Conservation (phyloP, 495 filamentous ascomycete genomes). For the Ramalina peruviana region DNA sequence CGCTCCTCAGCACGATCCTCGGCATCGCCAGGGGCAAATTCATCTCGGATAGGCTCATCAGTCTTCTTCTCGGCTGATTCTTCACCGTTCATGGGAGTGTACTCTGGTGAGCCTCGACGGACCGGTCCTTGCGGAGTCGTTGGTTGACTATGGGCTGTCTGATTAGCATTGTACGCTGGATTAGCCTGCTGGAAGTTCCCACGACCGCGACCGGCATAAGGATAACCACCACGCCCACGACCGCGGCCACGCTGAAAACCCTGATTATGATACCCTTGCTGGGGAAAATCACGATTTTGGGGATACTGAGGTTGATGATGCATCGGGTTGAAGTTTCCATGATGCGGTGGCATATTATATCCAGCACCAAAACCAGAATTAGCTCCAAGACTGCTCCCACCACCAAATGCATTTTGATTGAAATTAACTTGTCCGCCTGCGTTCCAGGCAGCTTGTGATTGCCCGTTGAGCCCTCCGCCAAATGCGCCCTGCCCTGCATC, state of each 20-base stretch:
- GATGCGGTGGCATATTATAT: conserved; percentile 51
- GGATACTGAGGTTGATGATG: conserved; percentile 32
- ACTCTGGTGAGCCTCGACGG: conserved; percentile 9
- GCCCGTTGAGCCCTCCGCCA: conserved; percentile 51
- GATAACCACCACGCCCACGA: conserved; percentile 51
- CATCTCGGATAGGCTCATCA: conserved; percentile 18
- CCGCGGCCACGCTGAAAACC: conserved; percentile 44
- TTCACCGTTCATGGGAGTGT: conserved; percentile 4
- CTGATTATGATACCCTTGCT: conserved; percentile 44
- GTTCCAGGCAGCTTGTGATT: conserved; percentile 49
- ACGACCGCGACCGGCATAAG: conserved; percentile 36
- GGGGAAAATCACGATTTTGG: conserved; percentile 40
- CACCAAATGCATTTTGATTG: conserved; percentile 52
- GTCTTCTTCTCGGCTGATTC: conserved; percentile 11
- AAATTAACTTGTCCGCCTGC: conserved; percentile 48
- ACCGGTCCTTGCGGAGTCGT: conserved; percentile 15
- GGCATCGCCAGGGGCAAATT: conserved; percentile 20
- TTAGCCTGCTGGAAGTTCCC: conserved; percentile 24
- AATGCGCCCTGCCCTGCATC: conserved; percentile 47
- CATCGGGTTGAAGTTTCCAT: conserved; percentile 40
- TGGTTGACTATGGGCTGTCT: conserved; percentile 24
- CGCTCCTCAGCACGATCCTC: conserved; percentile 18
- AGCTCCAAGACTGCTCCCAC: conserved; percentile 68
- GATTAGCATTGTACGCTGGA: conserved; percentile 24
- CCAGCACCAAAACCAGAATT: conserved; percentile 59